Evolutionary conservation across 2,329 filamentous ascomycete genomes (phyloP), one percentile per base, ranked within the genome.

Genomic region (Monosporascus cannonballus): DNA sequence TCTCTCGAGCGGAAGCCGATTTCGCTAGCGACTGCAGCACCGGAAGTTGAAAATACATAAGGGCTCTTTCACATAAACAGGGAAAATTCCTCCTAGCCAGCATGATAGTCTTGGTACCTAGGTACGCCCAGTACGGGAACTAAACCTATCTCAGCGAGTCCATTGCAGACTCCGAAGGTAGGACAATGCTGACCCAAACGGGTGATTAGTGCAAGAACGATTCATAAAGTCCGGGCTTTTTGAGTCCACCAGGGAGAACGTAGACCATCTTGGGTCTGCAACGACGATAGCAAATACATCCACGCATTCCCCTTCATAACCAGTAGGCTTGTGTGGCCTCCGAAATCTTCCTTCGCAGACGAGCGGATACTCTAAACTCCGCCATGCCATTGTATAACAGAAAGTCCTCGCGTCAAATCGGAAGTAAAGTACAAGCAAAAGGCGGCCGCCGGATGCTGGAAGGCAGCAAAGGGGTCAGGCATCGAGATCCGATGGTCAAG

Each of bases 401-500:
- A 59, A 61, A 55, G 51, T 51, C 39, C 49, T 55, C 52, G 58
- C 52, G 54, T 51, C 49, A 49, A 54, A 54, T 24, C 55, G 54
- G 54, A 58, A 61, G 52, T 57, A 61, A 55, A 59, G 58, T 62
- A 65, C 59, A 61, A 62, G 59, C 57, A 58, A 59, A 56, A 59
- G 52, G 48, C 49, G 51, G 52, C 45, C 52, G 50, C 42, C 39
- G 22, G 50, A 54, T 37, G 49, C 46, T 61, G 38, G 46, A 49
- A 44, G 34, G 25, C 36, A 47, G 17, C 38, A 30, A 54, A 51
- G 44, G 39, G 34, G 46, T 49, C 49, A 50, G 50, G 51, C 30
- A 24, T 50, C 6, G 30, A 46, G 51, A 56, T 60, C 38, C 62
- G 60, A 24, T 44, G 41, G 20, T 14, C 9, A 24, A 44, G n/a